A percentile compares a stretch with the other conserved stretches of the same genome.
Conservation (phyloP, 148 eudicot species). For the Talinum fruticosum region DNA sequence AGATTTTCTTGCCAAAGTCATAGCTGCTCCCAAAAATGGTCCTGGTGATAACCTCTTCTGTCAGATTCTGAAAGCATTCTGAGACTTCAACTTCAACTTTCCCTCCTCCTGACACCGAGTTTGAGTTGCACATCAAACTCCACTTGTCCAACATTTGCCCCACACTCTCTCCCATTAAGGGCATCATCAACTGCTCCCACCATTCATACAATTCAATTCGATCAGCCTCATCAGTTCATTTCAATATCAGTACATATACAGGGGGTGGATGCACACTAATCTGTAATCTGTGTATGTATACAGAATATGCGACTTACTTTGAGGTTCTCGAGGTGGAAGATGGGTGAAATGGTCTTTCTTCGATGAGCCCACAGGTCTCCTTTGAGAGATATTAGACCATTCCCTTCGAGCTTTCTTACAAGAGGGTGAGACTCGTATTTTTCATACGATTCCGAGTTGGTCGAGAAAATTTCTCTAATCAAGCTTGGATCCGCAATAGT, state of each 20-base stretch:
- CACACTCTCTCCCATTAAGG: slow-evolving; percentile 52
- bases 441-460: slow-evolving; percentile 50
- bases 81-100: neutral
- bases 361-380: slow-evolving; percentile 76
- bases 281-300: neutral
- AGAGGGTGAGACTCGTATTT: slow-evolving; percentile 67
- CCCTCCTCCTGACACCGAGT: slow-evolving; percentile 15
- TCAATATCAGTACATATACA: neutral
- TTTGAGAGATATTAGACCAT: slow-evolving; percentile 64
- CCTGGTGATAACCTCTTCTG: neutral
- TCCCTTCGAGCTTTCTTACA: slow-evolving; percentile 67
- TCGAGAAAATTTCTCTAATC: slow-evolving; percentile 50
- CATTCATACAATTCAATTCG: slow-evolving; percentile 1
- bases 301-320: slow-evolving; percentile 40
- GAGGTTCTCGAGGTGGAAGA: slow-evolving; percentile 67
- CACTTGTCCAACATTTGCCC: slow-evolving; percentile 58
- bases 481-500: slow-evolving; percentile 56
- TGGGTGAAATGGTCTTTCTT: slow-evolving; percentile 63
- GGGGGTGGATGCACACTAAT: neutral
- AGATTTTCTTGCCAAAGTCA: neutral
- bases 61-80: slow-evolving; percentile 1
- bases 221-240: neutral
- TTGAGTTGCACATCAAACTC: slow-evolving; percentile 29
- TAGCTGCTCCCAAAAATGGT: neutral
- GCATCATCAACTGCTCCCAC: slow-evolving; percentile 55